Evolutionary conservation across 2,329 filamentous ascomycete species (phyloP).

Genomic region (Chrysoporthe austroafricana): DNA sequence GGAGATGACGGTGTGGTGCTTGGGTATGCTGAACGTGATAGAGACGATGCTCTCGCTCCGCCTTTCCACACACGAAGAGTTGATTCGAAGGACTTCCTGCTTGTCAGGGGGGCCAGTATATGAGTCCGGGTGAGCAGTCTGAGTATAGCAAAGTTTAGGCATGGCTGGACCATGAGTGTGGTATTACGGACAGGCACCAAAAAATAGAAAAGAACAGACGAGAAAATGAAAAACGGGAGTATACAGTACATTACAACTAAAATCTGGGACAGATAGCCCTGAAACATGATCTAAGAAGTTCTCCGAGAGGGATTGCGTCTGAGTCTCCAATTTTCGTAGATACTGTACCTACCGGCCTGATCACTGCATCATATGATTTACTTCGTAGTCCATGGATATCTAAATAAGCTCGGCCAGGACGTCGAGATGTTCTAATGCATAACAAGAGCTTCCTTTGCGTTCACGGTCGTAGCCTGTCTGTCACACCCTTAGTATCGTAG

Average conservation of each 20-base stretch:
- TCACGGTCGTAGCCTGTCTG: too few relatives aligned
- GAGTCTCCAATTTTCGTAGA: not conserved
- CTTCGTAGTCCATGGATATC: not conserved
- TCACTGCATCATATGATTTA: not conserved
- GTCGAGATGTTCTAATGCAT: too few relatives aligned
- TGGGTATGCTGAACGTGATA: slow-evolving; percentile 1
- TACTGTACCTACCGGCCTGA: not conserved
- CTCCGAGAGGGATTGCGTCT: not conserved
- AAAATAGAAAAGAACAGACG: too few relatives aligned
- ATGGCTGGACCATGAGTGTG: not conserved
- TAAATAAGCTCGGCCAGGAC: not conserved
- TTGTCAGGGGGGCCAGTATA: slow-evolving; percentile 1
- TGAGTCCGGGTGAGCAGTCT: not conserved
- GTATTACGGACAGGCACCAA: too few relatives aligned
- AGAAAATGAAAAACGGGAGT: too few relatives aligned
- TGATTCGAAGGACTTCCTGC: slow-evolving; percentile 7
- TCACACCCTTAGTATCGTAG: too few relatives aligned
- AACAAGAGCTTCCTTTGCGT: too few relatives aligned
- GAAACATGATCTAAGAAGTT: not conserved
- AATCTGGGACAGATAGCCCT: not conserved
- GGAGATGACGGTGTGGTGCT: slow-evolving; percentile 2
- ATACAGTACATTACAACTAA: too few relatives aligned
- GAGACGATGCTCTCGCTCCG: slow-evolving; percentile 4
- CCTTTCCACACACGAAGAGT: not conserved
- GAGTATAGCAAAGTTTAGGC: not conserved